These are phyloP conservation scores for Chaetomium cochliodes DNA, from an alignment of 495 filamentous ascomycete species.

Conservation along the genomic window DNA sequence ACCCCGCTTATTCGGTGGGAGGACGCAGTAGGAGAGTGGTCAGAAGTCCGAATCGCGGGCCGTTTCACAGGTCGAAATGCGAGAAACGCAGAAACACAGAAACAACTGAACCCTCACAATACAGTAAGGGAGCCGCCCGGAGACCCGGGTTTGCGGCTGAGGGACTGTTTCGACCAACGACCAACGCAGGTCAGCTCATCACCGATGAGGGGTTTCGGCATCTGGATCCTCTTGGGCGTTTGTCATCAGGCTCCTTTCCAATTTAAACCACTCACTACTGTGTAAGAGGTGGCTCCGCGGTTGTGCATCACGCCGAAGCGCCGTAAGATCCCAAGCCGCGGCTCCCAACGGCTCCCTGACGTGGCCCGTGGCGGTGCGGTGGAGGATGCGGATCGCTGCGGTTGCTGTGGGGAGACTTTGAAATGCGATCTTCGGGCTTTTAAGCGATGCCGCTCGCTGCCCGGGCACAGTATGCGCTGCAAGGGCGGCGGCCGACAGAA, in stretches of 20 bases:
- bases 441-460: neutral
- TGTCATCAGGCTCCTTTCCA: too few relatives aligned
- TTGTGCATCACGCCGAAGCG: too few relatives aligned
- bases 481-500: neutral
- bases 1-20: too few relatives aligned
- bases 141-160: neutral
- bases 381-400: neutral
- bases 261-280: too few relatives aligned
- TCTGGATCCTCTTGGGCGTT: too few relatives aligned
- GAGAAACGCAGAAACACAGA: neutral
- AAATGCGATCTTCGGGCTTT: neutral
- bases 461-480: constrained; percentile 1
- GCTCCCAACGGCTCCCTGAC: neutral
- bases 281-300: too few relatives aligned
- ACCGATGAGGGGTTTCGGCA: too few relatives aligned
- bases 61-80: neutral
- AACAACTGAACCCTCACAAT: neutral
- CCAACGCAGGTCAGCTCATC: neutral
- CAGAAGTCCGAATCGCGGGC: neutral
- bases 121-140: neutral
- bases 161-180: neutral
- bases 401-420: neutral
- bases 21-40: too few relatives aligned
- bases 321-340: too few relatives aligned
- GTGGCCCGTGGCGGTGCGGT: constrained; percentile 13